Percentiles rank a stretch among this genome's conserved stretches.
phyloP scores from a whole-genome alignment of 169 alveolate species.

The Amoebophrya sp. region DNA sequence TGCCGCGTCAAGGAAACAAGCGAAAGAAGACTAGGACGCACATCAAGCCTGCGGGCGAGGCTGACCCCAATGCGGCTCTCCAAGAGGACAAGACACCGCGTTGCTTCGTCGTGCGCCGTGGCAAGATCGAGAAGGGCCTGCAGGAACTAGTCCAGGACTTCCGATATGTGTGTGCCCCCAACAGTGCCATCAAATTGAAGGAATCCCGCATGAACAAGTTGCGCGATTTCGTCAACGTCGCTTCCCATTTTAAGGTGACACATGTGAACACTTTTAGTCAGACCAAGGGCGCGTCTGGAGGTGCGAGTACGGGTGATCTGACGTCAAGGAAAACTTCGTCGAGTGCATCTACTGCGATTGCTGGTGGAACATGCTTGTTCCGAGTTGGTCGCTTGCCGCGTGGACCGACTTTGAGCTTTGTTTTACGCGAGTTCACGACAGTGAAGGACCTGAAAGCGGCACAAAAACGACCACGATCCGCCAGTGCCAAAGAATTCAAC shows the following conservation, averaged over 20 bases:
- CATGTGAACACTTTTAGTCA: not conserved
- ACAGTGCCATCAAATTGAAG: not conserved
- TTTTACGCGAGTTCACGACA: not conserved
- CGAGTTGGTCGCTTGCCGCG: not conserved
- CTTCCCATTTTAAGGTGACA: not conserved
- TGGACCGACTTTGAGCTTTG: not conserved
- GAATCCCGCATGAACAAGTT: constrained; percentile 9
- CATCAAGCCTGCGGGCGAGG: not conserved
- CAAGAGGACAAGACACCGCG: not conserved
- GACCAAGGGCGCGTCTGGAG: not conserved
- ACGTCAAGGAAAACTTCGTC: no score
- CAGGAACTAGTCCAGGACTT: constrained; percentile 23
- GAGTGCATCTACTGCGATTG: no score
- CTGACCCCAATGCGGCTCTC: no score
- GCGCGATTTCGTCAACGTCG: constrained; percentile 12
- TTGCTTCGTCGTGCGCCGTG: not conserved
- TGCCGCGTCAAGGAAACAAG: not conserved
- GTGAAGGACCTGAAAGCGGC: not conserved
- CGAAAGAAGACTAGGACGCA: constrained; percentile 10
- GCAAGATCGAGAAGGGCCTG: not conserved
- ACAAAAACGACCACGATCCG: no score
- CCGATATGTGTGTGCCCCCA: not conserved
- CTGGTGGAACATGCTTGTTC: not conserved
- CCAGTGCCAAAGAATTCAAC: no score
- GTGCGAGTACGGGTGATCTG: not conserved